Base-by-base conservation (phyloP, 257 asterid genomes). In the Linderniella brevidens region DNA sequence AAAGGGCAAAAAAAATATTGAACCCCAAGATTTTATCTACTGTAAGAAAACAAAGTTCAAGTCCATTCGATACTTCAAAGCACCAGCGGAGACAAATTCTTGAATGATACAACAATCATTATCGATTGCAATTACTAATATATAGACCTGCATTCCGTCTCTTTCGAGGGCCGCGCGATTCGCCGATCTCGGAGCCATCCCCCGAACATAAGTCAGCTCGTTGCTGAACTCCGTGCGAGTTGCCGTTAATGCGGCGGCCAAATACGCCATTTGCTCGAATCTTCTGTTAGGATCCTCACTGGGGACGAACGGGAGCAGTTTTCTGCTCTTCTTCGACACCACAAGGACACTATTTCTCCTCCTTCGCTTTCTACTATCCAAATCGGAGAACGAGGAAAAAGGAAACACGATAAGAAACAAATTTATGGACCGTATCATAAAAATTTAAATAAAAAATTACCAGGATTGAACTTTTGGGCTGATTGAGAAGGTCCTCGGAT, bases 131-230 rank as follows among this genome's bases (percentile, higher is more conserved):
- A 39, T 39, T 13, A 10, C 43, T 39, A 13, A 11, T 39, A 39
- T 39, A 10, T 13, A 39, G 48, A 87, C 95, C 97, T 87, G 97
- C 95, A 87, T 80, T 37, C 97, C 95, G 35, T 67, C 92, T 53
- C 65, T 62, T 71, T 87, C 97, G 37, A 64, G 68, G 32, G 58
- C 55, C 35, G 95, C 74, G 58, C 64, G 20, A 53, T 87, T 83
- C 20, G 87, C 87, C 37, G 94, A 57, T 67, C 79, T 68, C 29
- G 78, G 93, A 62, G 95, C 97, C 93, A 83, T 79, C 60, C 83
- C 71, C 8, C 69, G 32, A 38, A 71, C 40, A 58, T 83, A 87
- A 20, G 88, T 77, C 11, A 87, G 88, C 58, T 90, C 77, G 19
- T 81, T 75, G 17, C 85, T 75, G 59, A 74, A 90, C 56, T 76